Conservation (phyloP, 163 green algal genomes). For the Scenedesmus sp. region DNA sequence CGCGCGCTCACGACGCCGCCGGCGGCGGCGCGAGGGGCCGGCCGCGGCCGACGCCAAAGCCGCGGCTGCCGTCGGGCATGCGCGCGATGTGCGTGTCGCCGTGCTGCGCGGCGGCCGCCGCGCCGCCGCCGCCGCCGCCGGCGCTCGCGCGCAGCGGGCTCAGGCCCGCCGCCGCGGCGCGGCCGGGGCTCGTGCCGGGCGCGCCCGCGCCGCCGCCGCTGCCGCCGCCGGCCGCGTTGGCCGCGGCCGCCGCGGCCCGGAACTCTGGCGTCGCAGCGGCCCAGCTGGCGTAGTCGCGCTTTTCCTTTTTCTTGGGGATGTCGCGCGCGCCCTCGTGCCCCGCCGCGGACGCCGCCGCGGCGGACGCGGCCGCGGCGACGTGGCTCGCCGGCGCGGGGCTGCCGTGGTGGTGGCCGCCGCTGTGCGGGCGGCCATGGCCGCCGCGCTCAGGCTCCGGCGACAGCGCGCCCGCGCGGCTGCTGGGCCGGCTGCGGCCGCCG, state of each 20-base stretch:
- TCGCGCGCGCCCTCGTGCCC: not conserved
- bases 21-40: slow-evolving; percentile 17
- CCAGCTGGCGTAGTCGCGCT: slow-evolving; percentile 67
- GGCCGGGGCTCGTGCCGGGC: not conserved
- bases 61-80: slow-evolving; percentile 51
- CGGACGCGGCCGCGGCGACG: not conserved
- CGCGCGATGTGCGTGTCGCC: slow-evolving; percentile 35
- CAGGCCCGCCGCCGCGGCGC: not conserved
- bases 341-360: slow-evolving; percentile 2
- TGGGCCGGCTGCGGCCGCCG: slow-evolving; percentile 6
- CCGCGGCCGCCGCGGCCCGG: slow-evolving; percentile 48
- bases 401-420: not conserved
- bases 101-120: not conserved
- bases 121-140: slow-evolving; percentile 1
- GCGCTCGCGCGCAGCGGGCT: slow-evolving; percentile 12
- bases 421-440: not conserved
- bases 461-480: slow-evolving; percentile 1
- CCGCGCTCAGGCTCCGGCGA: slow-evolving; percentile 8
- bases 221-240: slow-evolving; percentile 4
- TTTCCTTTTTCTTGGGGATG: slow-evolving; percentile 49
- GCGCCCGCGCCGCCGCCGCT: not conserved
- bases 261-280: slow-evolving; percentile 61
- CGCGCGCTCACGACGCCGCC: not conserved
- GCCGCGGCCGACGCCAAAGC: slow-evolving; percentile 52
- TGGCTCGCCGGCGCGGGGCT: not conserved